A percentile compares a stretch with the other conserved stretches of the same genome.
These are phyloP conservation scores for Fomes fomentarius DNA, from an alignment of 1,284 basidiomycete genomes.

Conservation along the genomic window DNA sequence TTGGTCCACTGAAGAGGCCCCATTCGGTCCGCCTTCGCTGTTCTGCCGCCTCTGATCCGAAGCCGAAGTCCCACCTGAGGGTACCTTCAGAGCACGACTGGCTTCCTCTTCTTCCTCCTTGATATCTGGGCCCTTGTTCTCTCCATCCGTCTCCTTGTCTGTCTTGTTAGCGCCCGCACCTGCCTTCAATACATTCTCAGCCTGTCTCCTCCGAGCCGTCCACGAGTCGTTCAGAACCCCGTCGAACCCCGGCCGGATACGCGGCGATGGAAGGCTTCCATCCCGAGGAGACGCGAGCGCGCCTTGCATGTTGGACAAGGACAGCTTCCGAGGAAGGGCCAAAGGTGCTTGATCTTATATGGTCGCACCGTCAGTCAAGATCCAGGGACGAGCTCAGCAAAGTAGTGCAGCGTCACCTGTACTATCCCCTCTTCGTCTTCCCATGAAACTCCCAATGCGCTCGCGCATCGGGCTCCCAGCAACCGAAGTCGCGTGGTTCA, in stretches of 20 bases:
- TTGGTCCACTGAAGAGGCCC: not conserved
- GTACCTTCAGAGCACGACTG: conserved; percentile 14
- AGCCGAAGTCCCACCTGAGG: conserved; percentile 1
- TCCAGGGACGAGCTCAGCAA: not conserved
- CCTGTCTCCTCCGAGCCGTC: conserved; percentile 60
- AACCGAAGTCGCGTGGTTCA: conserved; percentile 49
- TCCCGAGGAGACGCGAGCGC: conserved; percentile 61
- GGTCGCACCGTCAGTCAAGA: conserved; percentile 1
- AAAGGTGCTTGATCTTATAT: conserved; percentile 50
- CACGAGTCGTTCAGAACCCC: conserved; percentile 76
- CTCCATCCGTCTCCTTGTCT: conserved; percentile 45
- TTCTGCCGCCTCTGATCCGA: not conserved
- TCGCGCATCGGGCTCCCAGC: conserved; percentile 66
- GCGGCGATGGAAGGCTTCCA: conserved; percentile 61
- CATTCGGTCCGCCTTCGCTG: not conserved
- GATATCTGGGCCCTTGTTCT: conserved; percentile 48
- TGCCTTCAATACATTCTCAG: conserved; percentile 51
- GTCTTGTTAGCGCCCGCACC: conserved; percentile 37
- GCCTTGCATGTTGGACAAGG: conserved; percentile 63
- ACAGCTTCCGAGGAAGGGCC: conserved; percentile 64
- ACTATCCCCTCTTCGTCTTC: conserved; percentile 63
- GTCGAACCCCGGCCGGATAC: conserved; percentile 69
- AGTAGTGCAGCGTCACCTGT: conserved; percentile 47
- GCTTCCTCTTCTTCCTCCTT: conserved; percentile 53
- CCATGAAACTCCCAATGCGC: conserved; percentile 60